Percentiles rank a stretch among this genome's conserved stretches.
Evolutionary conservation across 2,329 filamentous ascomycete species (phyloP).

Genomic region (Ceratocystis albifundus): DNA sequence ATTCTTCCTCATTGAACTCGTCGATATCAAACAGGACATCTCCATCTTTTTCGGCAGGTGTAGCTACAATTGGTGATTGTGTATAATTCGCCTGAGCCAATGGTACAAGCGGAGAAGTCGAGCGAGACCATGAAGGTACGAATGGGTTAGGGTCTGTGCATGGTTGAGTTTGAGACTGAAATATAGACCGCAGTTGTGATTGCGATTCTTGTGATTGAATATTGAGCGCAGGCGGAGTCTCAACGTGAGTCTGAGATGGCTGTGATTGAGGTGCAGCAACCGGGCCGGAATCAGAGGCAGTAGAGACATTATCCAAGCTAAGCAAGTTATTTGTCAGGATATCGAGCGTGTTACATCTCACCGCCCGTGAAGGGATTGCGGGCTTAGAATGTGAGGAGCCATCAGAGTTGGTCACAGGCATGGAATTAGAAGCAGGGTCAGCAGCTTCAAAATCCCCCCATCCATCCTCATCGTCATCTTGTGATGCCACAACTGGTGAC

Average conservation of each 20-base stretch:
- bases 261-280: not conserved
- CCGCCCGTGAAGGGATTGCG: constrained; percentile 24
- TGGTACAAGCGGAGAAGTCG: not conserved
- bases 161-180: constrained; percentile 11
- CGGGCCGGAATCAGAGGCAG: not conserved
- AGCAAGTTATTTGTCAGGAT: constrained; percentile 44
- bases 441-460: constrained; percentile 60
- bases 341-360: constrained; percentile 43
- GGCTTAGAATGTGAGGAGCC: not conserved
- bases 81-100: not conserved
- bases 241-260: not conserved
- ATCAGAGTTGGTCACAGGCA: not conserved
- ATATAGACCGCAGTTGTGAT: constrained; percentile 12
- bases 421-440: constrained; percentile 11
- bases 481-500: constrained; percentile 13
- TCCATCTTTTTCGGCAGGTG: constrained; percentile 30
- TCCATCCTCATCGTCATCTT: constrained; percentile 41
- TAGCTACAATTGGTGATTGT: constrained; percentile 22
- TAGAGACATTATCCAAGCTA: constrained; percentile 27
- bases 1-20: constrained; percentile 33
- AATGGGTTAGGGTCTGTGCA: not conserved
- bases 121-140: not conserved
- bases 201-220: not conserved
- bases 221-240: not conserved
- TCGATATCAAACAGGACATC: constrained; percentile 58